These are phyloP conservation scores for Rutstroemia sp. DNA, from an alignment of 2,329 filamentous ascomycete genomes.

Conservation along the genomic window DNA sequence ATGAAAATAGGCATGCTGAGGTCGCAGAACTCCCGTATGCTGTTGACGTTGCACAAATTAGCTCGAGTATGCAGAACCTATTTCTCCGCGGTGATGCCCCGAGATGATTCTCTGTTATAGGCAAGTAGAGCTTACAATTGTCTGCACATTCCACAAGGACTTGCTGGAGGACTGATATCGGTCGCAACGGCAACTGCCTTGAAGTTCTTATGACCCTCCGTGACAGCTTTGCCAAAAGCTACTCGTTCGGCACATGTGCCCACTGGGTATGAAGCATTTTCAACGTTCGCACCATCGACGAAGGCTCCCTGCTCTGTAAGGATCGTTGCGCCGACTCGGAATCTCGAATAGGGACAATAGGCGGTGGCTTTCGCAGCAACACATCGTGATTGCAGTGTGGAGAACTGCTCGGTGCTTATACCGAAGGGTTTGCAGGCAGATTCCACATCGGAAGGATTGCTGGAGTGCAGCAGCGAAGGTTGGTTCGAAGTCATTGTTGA, in stretches of 20 bases:
- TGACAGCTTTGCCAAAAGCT: conserved; percentile 75
- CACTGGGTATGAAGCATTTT: conserved; percentile 86
- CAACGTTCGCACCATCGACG: conserved; percentile 72
- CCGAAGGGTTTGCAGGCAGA: conserved; percentile 28
- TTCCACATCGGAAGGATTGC: not conserved
- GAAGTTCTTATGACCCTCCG: conserved; percentile 42
- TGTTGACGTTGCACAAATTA: conserved; percentile 26
- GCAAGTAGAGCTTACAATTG: conserved; percentile 60
- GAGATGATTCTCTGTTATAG: not conserved
- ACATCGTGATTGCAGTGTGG: conserved; percentile 58
- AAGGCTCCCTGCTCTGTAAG: conserved; percentile 49
- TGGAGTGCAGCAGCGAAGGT: not conserved
- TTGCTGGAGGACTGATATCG: conserved; percentile 60
- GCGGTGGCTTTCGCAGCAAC: conserved; percentile 67
- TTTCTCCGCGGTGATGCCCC: too few species aligned
- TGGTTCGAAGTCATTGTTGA: not conserved
- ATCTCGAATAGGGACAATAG: conserved; percentile 66
- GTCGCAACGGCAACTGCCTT: conserved; percentile 81
- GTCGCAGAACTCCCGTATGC: conserved; percentile 69
- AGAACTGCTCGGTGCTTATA: conserved; percentile 58
- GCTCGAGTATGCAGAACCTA: too few species aligned
- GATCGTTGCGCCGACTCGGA: conserved; percentile 80
- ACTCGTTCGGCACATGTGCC: conserved; percentile 93
- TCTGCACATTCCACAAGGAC: conserved; percentile 92
- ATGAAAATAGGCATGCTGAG: conserved; percentile 74